Percentiles rank a stretch among this genome's conserved stretches.
Evolutionary conservation across 768 basidiomycete species (phyloP).

Genomic region (Lenzites betulinus): DNA sequence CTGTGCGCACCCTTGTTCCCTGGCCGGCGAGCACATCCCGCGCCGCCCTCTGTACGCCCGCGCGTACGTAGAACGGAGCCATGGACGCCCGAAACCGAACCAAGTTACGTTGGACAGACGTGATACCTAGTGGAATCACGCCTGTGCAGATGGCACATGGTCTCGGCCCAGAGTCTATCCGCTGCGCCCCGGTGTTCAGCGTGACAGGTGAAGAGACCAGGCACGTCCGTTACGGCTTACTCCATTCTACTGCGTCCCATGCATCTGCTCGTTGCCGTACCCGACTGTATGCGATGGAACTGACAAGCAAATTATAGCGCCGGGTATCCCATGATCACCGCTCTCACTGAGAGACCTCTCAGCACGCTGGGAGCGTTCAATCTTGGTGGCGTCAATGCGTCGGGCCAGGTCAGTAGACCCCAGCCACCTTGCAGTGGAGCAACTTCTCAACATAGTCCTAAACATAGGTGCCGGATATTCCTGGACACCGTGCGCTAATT

Average conservation of each 20-base stretch:
- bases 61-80: too few relatives aligned
- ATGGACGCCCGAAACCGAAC: not conserved
- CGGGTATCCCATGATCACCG: constrained; percentile 40
- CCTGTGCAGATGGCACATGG: not conserved
- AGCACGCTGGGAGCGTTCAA: constrained; percentile 43
- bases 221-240: not conserved
- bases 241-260: too few relatives aligned
- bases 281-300: not conserved
- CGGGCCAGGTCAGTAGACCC: constrained; percentile 41
- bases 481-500: constrained; percentile 64
- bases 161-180: not conserved
- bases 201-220: not conserved
- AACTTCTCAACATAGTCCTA: not conserved
- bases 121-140: not conserved
- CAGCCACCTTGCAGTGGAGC: not conserved
- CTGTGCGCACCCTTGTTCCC: not conserved
- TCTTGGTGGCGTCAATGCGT: constrained; percentile 49
- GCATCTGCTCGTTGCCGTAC: not conserved
- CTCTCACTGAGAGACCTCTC: constrained; percentile 25
- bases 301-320: constrained; percentile 28
- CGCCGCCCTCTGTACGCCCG: not conserved
- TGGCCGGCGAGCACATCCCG: not conserved
- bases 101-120: not conserved
- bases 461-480: constrained; percentile 30
- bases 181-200: not conserved